Base-by-base conservation (phyloP, 108 stramenopile genomes). In the Skeletonema grethae region DNA sequence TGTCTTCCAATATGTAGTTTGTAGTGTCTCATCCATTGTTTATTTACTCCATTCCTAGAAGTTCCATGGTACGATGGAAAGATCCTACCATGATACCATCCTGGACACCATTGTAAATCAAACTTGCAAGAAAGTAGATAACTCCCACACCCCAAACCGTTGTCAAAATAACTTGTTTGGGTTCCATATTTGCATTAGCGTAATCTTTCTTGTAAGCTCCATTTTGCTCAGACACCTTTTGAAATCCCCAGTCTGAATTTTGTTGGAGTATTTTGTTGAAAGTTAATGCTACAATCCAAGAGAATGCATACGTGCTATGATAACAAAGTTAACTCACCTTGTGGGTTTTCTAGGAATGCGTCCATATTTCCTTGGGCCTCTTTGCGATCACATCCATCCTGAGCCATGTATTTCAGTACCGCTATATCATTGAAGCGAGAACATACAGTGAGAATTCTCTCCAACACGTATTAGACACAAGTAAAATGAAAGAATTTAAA, bases 291-390 rank as follows among this genome's bases (percentile, higher is more conserved):
- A 11, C 36, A 38, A 11, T 38, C 10, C 10, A 38, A 38, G 34
- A 34, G 34, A 34, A 38, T 38, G 10, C 9, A 38, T 38, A 38
- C 11, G 11, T 38, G 36, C 10, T 11, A 9, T 38, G 36, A 38
- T 38, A 11, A 0, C 36, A 38, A 38, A 38, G 0, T 11, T 11
- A 10, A 38, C 36, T 56, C 55, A 56, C 20, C 41, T 16, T 71
- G 70, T n/a, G 85, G 76, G 46, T 88, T 88, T 20, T 79, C 76
- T 22, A 88, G 75, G 65, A 86, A 88, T 5, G 83, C 83, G 50
- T 88, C 87, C 87, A 88, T 88, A 35, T 88, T 86, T 18, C 84
- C 87, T 48, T 88, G 85, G 7, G 85, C 85, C 41, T 82, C 81
- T 32, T 57, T 79, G 3, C 85, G 80, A n/a, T 59, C 63, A 41